A percentile compares a stretch with the other conserved stretches of the same genome.
Conservation (phyloP, 495 filamentous ascomycete species). For the Articulospora tetracladia region DNA sequence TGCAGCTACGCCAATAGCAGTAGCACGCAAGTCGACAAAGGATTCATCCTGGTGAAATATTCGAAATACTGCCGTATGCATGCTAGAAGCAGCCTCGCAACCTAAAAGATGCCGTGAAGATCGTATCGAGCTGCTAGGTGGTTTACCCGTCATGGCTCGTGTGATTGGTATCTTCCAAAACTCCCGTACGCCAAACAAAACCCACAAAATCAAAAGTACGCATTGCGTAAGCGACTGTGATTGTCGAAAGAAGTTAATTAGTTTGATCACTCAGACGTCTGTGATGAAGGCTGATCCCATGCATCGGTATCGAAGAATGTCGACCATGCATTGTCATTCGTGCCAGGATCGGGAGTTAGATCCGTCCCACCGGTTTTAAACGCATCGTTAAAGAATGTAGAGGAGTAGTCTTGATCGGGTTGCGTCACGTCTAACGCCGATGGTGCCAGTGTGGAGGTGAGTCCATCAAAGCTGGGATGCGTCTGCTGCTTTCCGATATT, state of each 20-base stretch:
- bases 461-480: slow-evolving; percentile 2
- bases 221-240: too few relatives aligned
- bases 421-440: background rate
- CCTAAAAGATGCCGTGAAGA: background rate
- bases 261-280: background rate
- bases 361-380: background rate
- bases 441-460: slow-evolving; percentile 14
- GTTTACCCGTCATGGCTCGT: too few relatives aligned
- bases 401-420: background rate
- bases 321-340: background rate
- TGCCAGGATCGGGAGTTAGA: background rate
- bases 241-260: background rate
- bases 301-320: background rate
- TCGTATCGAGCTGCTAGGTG: too few relatives aligned
- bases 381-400: slow-evolving; percentile 10
- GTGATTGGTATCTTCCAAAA: background rate
- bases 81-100: background rate
- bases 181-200: background rate
- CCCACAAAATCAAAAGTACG: background rate
- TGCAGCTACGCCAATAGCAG: background rate
- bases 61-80: too few relatives aligned
- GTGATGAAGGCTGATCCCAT: background rate
- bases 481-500: slow-evolving; percentile 6
- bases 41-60: background rate
- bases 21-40: background rate